Evolutionary conservation across 2,329 filamentous ascomycete genomes (phyloP).

Genomic region (Colletotrichum sp.): DNA sequence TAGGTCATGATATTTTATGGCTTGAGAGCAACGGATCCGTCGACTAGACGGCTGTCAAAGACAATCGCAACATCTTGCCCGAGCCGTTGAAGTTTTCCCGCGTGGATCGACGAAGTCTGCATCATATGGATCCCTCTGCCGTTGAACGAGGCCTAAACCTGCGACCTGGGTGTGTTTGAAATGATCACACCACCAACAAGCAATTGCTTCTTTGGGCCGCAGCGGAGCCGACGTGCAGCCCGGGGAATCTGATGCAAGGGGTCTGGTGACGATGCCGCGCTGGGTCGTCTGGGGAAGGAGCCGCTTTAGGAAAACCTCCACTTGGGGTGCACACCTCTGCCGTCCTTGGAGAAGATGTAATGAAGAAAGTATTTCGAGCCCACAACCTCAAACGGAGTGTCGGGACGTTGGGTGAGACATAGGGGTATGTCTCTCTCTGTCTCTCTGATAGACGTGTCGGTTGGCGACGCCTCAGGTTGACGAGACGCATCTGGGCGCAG

Average conservation of each 20-base stretch:
- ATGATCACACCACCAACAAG: neutral
- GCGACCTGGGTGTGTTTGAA: neutral
- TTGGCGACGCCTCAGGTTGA: neutral
- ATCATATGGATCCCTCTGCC: neutral
- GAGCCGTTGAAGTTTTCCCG: neutral
- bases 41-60: neutral
- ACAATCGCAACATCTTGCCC: neutral
- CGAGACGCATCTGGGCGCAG: neutral
- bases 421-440: neutral
- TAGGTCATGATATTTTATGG: neutral
- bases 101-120: neutral
- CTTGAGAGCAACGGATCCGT: neutral
- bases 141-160: neutral
- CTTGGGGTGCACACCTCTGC: neutral
- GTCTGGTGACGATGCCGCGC: slow-evolving; percentile 5
- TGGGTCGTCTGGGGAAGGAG: neutral
- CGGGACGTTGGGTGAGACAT: neutral
- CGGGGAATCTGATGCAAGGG: neutral
- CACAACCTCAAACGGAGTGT: neutral
- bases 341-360: neutral
- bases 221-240: neutral
- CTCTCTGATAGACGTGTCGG: neutral
- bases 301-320: neutral
- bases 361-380: neutral
- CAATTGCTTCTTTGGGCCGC: neutral